Base-by-base conservation (phyloP, 2,329 filamentous ascomycete genomes). In the Verruconis gallopava region DNA sequence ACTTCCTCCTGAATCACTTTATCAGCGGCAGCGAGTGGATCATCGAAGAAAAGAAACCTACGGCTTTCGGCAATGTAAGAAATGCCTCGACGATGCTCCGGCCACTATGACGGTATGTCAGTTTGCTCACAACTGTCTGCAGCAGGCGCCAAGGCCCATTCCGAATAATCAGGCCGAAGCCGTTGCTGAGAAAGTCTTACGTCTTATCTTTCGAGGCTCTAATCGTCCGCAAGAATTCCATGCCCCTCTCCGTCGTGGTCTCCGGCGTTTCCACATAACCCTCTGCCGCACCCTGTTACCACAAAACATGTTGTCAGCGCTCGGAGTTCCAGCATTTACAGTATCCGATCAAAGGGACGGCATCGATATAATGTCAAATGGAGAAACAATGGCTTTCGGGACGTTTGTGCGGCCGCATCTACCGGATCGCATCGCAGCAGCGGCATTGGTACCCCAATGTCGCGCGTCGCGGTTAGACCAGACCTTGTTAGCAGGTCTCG, bases 191-290 rank as follows among this genome's bases (percentile, higher is more conserved):
- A 18, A 46, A 13, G 45, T 67, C 73, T 54, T 70, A 89, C 84
- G 73, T 83, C 65, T 93, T 93, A 60, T 93, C 85, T 48, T 77
- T 75, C 17, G 83, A 85, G 49, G 75, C 71, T 51, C 79, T 79
- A 54, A 93, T 74, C 55, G 79, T 77, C 42, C 84, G 77, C 35
- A 93, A 65, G 54, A 93, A 82, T 49, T 72, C 73, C 51, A 84
- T 63, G 28, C 85, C 85, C 53, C 77, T 73, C 43, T 77, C 71
- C 12, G 77, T 79, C 2, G 82, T 88, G 13, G 77, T 77, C 56
- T 82, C 77, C 42, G 64, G 61, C 13, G 73, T 77, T 61, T 88
- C 81, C 22, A 20, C 25, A 35, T 19, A 20, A 22, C 19, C 18
- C 15, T 37, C 20, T 15, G 28, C 19, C 17, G 34, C 41, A 21